These are phyloP conservation scores for Lactarius hatsudake DNA, from an alignment of 768 basidiomycete species.

Conservation along the genomic window DNA sequence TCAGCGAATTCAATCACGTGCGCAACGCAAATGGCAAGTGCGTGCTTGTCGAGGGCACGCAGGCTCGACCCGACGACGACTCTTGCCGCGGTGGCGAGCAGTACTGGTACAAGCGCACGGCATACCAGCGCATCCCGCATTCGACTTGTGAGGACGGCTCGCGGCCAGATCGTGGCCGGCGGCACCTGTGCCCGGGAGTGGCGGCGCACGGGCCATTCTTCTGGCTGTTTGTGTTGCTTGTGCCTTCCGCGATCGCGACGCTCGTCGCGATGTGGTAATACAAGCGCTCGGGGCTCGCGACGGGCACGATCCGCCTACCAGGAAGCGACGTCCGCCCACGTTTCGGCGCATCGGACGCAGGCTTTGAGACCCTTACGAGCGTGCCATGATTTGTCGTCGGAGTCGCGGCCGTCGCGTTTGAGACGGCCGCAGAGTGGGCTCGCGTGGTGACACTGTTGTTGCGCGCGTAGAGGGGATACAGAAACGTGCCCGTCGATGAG, in stretches of 20 bases:
- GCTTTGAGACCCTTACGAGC: conserved; percentile 70
- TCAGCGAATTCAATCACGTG: conserved; percentile 89
- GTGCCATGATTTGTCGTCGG: conserved; percentile 90
- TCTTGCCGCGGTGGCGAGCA: conserved; percentile 61
- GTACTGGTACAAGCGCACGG: conserved; percentile 92
- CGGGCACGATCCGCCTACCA: too few species aligned
- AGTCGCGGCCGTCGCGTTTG: conserved; percentile 67
- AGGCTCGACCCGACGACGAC: conserved; percentile 58
- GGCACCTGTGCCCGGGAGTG: conserved; percentile 82
- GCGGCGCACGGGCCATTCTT: conserved; percentile 70
- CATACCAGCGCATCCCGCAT: conserved; percentile 87
- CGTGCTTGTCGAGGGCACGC: conserved; percentile 69
- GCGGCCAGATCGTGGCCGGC: conserved; percentile 70
- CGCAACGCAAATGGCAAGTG: conserved; percentile 70
- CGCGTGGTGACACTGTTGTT: conserved; percentile 41
- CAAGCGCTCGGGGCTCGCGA: conserved; percentile 62
- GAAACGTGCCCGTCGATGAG: conserved; percentile 79
- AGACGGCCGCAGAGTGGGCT: conserved; percentile 53
- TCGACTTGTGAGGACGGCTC: conserved; percentile 82
- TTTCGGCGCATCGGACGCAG: conserved; percentile 42
- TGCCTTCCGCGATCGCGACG: conserved; percentile 76
- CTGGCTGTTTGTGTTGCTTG: conserved; percentile 74
- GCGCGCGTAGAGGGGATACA: conserved; percentile 49
- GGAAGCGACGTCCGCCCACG: conserved; percentile 40
- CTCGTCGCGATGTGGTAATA: conserved; percentile 82